Conservation (phyloP, 1,284 basidiomycete species). For the Fomitopsis betulina region DNA sequence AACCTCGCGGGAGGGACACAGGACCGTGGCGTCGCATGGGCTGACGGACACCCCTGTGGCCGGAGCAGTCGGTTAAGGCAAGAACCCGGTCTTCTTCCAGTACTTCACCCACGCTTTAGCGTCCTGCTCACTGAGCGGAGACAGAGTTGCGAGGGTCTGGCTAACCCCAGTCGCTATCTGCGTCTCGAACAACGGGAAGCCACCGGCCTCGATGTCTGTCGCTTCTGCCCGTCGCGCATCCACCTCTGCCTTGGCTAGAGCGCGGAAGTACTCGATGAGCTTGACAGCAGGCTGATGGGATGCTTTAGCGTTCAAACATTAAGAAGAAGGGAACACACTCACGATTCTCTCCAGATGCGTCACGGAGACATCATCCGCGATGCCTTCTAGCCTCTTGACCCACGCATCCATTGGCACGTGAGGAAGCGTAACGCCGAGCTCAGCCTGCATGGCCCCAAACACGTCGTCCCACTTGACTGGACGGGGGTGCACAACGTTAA, state of each 20-base stretch:
- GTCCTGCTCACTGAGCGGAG: constrained; percentile 8
- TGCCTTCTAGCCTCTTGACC: constrained; percentile 12
- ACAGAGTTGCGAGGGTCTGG: constrained; percentile 6
- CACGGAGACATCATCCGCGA: constrained; percentile 1
- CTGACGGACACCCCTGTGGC: neutral
- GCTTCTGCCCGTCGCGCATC: neutral
- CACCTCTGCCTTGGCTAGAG: neutral
- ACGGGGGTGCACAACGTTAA: constrained; percentile 27
- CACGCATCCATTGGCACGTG: constrained; percentile 18
- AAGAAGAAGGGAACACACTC: neutral
- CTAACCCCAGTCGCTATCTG: constrained; percentile 5
- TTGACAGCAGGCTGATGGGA: constrained; percentile 5
- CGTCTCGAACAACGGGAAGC: constrained; percentile 11
- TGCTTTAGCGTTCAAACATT: neutral
- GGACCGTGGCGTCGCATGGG: neutral
- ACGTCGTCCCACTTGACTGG: constrained; percentile 18
- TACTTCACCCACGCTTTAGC: constrained; percentile 12
- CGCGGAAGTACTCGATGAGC: constrained; percentile 6
- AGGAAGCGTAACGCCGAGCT: constrained; percentile 11
- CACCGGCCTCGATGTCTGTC: constrained; percentile 9
- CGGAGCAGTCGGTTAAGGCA: neutral
- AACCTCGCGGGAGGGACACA: neutral
- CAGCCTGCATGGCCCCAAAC: constrained; percentile 14
- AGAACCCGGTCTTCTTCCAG: constrained; percentile 11
- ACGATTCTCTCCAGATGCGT: constrained; percentile 9